These are phyloP conservation scores for Lichtheimia corymbifera DNA, from an alignment of 371 early-diverging fungal genomes.

Conservation along the genomic window DNA sequence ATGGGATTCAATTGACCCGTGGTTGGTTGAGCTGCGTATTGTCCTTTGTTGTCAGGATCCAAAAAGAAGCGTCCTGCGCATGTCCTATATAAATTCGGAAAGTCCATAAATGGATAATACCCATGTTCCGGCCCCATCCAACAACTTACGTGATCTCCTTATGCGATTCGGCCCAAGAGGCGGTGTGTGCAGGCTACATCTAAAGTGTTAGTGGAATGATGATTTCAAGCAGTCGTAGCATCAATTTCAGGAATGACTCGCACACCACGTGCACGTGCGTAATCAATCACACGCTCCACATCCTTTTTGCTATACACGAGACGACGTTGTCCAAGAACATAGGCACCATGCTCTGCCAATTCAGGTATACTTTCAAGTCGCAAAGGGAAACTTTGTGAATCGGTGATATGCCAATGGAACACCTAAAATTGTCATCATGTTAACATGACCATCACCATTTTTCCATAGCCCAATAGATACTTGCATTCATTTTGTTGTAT, in stretches of 20 bases:
- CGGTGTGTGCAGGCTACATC: conserved; percentile 72
- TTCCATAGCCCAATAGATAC: background rate
- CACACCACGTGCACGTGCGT: conserved; percentile 54
- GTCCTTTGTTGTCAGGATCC: conserved; percentile 36
- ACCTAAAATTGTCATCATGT: conserved; percentile 28
- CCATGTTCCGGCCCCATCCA: no score
- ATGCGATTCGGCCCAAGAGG: conserved; percentile 41
- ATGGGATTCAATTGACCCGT: conserved; percentile 74
- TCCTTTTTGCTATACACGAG: conserved; percentile 66
- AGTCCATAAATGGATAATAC: no score
- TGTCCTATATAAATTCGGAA: conserved; percentile 21
- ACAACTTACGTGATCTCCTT: conserved; percentile 43
- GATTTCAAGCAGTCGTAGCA: background rate
- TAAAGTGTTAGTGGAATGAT: background rate
- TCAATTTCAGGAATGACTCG: conserved; percentile 79
- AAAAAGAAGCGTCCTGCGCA: conserved; percentile 39
- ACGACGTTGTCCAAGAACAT: conserved; percentile 36
- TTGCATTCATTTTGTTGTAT: conserved; percentile 60
- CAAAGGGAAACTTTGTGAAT: conserved; percentile 71
- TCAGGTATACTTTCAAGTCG: conserved; percentile 48
- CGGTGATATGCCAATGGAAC: conserved; percentile 81
- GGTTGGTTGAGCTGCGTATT: conserved; percentile 69
- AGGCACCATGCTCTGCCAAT: conserved; percentile 67
- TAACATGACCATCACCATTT: background rate
- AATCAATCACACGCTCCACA: conserved; percentile 59